A percentile compares a stretch with the other conserved stretches of the same genome.
These are phyloP conservation scores for Magnusiomyces paraingens DNA, from an alignment of 1,139 yeast species.

Conservation along the genomic window DNA sequence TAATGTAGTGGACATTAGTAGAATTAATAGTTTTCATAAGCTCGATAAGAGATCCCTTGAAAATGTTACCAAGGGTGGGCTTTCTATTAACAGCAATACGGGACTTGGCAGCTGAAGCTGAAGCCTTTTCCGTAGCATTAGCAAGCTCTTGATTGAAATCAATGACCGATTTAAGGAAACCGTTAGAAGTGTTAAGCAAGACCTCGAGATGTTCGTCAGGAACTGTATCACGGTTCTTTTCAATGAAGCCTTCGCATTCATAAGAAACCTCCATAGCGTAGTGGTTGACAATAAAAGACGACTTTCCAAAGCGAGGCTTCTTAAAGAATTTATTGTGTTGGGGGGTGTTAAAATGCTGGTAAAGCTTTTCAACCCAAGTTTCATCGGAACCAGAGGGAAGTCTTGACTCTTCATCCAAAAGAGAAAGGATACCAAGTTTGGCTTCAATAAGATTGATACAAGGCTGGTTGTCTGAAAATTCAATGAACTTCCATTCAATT, in stretches of 20 bases:
- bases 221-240: slow-evolving; percentile 94
- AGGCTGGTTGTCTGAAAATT: slow-evolving; percentile 94
- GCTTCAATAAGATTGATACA: slow-evolving; percentile 91
- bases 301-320: slow-evolving; percentile 91
- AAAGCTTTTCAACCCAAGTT: slow-evolving; percentile 86
- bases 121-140: slow-evolving; percentile 47
- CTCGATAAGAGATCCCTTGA: slow-evolving; percentile 86
- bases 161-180: slow-evolving; percentile 56
- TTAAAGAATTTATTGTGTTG: slow-evolving; percentile 77
- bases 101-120: slow-evolving; percentile 29
- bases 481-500: slow-evolving; percentile 95
- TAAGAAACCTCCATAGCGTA: slow-evolving; percentile 93
- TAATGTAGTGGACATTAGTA: slow-evolving; percentile 91
- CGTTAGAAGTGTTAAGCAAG: slow-evolving; percentile 61
- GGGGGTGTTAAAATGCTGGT: slow-evolving; percentile 73
- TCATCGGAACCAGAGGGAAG: slow-evolving; percentile 92
- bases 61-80: slow-evolving; percentile 92
- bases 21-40: slow-evolving; percentile 89
- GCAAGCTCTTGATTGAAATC: slow-evolving; percentile 57
- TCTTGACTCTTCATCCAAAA: slow-evolving; percentile 92
- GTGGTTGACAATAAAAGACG: slow-evolving; percentile 85
- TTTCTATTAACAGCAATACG: slow-evolving; percentile 53
- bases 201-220: slow-evolving; percentile 93
- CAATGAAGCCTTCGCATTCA: slow-evolving; percentile 91
- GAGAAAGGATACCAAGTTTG: slow-evolving; percentile 77